phyloP scores from a whole-genome alignment of 495 filamentous ascomycete genomes.

The Aspergillus cristatus region DNA sequence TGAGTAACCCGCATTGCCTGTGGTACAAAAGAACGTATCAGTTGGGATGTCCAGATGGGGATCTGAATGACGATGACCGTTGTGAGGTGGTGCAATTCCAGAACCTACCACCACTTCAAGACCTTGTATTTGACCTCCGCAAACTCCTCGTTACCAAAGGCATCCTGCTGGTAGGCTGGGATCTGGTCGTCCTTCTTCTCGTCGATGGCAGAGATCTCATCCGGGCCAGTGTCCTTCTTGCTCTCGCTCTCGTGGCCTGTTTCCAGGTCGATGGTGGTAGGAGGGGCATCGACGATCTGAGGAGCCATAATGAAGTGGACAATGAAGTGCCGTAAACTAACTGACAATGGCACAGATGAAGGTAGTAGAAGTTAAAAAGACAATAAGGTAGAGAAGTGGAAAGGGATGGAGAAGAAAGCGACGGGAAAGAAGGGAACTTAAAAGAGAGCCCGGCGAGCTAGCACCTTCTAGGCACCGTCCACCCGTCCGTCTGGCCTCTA shows the following conservation, averaged over 20 bases:
- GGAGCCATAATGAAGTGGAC: conserved; percentile 7
- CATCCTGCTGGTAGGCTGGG: conserved; percentile 19
- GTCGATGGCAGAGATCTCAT: conserved; percentile 8
- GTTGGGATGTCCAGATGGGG: no score
- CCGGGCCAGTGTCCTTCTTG: conserved; percentile 1
- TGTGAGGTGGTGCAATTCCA: no score
- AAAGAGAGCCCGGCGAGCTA: background rate
- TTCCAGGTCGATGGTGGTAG: conserved; percentile 7
- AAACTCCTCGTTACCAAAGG: conserved; percentile 33
- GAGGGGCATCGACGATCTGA: conserved; percentile 5
- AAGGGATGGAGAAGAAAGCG: background rate
- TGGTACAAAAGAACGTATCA: background rate
- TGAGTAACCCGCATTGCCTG: conserved; percentile 42
- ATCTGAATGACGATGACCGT: no score
- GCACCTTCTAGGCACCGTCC: no score
- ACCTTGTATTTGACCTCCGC: conserved; percentile 34
- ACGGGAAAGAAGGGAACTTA: background rate
- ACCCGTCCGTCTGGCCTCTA: no score
- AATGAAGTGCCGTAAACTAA: no score
- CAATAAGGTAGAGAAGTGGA: background rate
- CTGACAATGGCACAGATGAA: no score
- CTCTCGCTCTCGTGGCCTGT: conserved; percentile 3
- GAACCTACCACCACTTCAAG: conserved; percentile 36
- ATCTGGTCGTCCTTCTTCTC: conserved; percentile 10
- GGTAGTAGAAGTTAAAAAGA: no score